Evolutionary conservation across 768 basidiomycete genomes (phyloP), one percentile per base, ranked within the genome.

Genomic region (Boletus barrowsii): DNA sequence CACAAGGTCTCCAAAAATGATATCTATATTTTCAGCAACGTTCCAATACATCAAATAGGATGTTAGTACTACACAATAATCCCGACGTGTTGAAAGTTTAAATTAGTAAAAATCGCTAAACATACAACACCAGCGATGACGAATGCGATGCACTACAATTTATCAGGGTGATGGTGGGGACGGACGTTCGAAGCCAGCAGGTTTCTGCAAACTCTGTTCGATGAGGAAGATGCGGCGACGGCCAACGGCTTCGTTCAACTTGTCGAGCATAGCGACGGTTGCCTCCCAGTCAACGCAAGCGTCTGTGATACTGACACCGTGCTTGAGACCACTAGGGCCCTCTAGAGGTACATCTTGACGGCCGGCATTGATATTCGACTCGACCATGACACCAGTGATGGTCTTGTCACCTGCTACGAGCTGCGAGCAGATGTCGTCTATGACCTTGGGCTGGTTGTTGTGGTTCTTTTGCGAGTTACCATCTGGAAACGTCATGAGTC

Each of bases 391-490:
- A 43, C 96, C 96, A 5, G 91, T 91, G 72, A 99, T 88, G 62
- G 79, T 76, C 54, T 70, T 77, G 51, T 79, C 75, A 26, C 92
- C 92, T 8, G 80, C 79, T 7, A 69, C 72, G 50, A 98, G 81
- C 72, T 98, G 96, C 3, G 70, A 73, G 70, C 84, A 85, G 64
- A 93, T 81, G 69, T 81, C 72, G 59, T 83, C 79, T 53, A 91
- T 65, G 41, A 93, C 91, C 61, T 84, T 83, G 17, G 93, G 86
- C 71, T 97, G 95, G 73, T 95, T 96, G 65, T 83, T 81, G 76
- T 96, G 90, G 72, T 97, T 87, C 77, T 98, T 98, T 56, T 86
- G 84, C 35, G 94, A 97, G 79, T 99, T 99, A 30, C 96, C 96
- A 66, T 98, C 93, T 87, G 59, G 33, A 9, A 42, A 53, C 26